phyloP scores from a whole-genome alignment of 1,284 basidiomycete genomes.

The Pterula multifida region DNA sequence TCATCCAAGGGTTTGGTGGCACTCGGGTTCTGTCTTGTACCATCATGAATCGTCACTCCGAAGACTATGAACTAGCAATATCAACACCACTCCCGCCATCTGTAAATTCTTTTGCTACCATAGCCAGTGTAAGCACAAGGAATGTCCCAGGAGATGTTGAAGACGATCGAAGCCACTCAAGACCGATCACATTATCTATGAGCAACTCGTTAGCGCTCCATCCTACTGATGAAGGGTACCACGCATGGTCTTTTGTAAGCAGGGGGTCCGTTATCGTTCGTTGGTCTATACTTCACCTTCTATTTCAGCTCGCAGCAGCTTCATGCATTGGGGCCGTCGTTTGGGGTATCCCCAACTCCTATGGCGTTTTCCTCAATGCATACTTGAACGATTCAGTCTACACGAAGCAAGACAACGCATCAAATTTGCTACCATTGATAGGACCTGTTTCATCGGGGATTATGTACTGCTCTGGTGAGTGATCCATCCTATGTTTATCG shows the following conservation, averaged over 20 bases:
- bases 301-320: constrained; percentile 9
- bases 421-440: background rate
- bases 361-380: constrained; percentile 14
- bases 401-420: background rate
- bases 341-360: constrained; percentile 18
- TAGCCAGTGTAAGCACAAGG: background rate
- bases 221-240: background rate
- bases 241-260: background rate
- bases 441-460: background rate
- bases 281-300: background rate
- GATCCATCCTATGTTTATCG: no score
- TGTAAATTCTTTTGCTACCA: background rate
- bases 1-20: background rate
- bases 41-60: background rate
- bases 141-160: background rate
- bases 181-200: background rate
- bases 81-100: background rate
- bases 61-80: background rate
- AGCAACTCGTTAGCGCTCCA: background rate
- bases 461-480: constrained; percentile 1
- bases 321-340: constrained; percentile 18
- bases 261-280: background rate
- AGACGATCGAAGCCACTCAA: background rate
- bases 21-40: background rate
- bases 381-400: background rate